Evolutionary conservation across 2,329 filamentous ascomycete genomes (phyloP).

Genomic region (Mollisiaceae sp.): DNA sequence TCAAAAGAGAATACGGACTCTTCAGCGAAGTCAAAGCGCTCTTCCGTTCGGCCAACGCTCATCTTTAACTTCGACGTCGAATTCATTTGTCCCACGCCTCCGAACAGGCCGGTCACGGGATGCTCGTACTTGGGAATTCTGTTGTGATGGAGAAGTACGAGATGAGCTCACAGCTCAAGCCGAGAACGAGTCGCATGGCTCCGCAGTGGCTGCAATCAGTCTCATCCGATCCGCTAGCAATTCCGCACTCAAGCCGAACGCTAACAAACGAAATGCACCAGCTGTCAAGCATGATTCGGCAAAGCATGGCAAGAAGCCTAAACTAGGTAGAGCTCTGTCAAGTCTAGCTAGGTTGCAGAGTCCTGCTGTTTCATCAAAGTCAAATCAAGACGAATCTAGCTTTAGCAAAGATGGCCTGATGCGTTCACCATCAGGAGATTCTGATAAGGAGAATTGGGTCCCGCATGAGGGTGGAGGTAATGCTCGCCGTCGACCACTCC

Average conservation of each 20-base stretch:
- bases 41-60: constrained; percentile 62
- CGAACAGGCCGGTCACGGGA: constrained; percentile 80
- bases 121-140: constrained; percentile 89
- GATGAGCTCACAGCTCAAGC: constrained; percentile 82
- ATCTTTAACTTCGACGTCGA: constrained; percentile 50
- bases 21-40: constrained; percentile 76
- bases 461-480: constrained; percentile 56
- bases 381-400: constrained; percentile 31
- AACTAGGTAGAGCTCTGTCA: constrained; percentile 64
- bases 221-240: constrained; percentile 75
- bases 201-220: constrained; percentile 80
- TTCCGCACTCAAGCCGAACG: constrained; percentile 56
- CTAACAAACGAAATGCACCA: constrained; percentile 67
- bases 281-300: constrained; percentile 42
- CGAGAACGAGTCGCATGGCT: constrained; percentile 79
- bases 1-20: constrained; percentile 52
- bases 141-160: constrained; percentile 79
- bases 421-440: constrained; percentile 68
- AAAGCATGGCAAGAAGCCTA: constrained; percentile 61
- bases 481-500: constrained; percentile 41
- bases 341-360: constrained; percentile 67
- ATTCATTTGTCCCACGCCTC: constrained; percentile 53
- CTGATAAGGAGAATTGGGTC: constrained; percentile 94
- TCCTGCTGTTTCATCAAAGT: constrained; percentile 34
- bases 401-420: constrained; percentile 46